phyloP scores from a whole-genome alignment of 441 rosid species.

The Euphorbia schlechtendalii region DNA sequence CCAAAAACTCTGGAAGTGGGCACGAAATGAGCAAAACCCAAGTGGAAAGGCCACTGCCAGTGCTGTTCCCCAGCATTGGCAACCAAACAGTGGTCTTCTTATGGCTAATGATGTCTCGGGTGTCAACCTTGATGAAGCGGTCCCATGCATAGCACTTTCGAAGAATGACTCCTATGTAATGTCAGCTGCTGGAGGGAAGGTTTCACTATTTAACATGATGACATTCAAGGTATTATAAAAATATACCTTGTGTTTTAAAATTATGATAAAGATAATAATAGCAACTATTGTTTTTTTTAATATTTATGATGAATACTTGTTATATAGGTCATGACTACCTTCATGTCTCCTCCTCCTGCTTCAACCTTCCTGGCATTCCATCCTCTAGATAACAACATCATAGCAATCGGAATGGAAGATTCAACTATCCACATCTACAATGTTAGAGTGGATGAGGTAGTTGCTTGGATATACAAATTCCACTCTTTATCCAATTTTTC shows the following conservation, averaged over 20 bases:
- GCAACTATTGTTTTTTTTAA: no score
- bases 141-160: slow-evolving; percentile 89
- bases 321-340: slow-evolving; percentile 82
- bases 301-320: slow-evolving; percentile 14
- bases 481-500: slow-evolving; percentile 1
- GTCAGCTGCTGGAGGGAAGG: slow-evolving; percentile 92
- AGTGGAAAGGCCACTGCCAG: slow-evolving; percentile 81
- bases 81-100: slow-evolving; percentile 88
- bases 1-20: slow-evolving; percentile 92
- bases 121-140: slow-evolving; percentile 76
- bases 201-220: slow-evolving; percentile 85
- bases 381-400: slow-evolving; percentile 84
- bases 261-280: background rate
- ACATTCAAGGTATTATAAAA: slow-evolving; percentile 57
- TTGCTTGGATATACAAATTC: no score
- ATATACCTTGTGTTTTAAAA: background rate
- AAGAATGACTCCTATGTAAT: slow-evolving; percentile 86
- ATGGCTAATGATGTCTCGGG: slow-evolving; percentile 76
- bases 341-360: slow-evolving; percentile 83
- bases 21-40: slow-evolving; percentile 68
- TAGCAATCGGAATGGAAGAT: slow-evolving; percentile 97
- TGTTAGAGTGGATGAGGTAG: slow-evolving; percentile 86
- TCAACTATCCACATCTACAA: slow-evolving; percentile 85
- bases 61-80: slow-evolving; percentile 78
- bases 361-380: slow-evolving; percentile 90